Evolutionary conservation across 495 filamentous ascomycete species (phyloP), one percentile per base, ranked within the genome.

Genomic region (Penicillium bialowiezense): DNA sequence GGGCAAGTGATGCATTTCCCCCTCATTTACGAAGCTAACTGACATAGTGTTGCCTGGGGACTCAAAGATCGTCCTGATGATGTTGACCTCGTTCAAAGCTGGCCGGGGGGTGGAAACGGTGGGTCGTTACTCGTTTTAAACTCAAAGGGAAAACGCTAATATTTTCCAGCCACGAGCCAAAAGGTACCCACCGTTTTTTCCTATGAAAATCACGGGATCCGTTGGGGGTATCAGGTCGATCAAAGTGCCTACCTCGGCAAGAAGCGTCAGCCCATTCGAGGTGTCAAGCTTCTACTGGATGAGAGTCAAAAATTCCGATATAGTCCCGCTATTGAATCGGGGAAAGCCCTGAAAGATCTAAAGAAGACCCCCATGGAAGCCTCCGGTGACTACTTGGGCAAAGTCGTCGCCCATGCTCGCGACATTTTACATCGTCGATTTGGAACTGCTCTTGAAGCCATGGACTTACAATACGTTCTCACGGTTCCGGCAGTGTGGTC

Each of bases 401-500:
- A 58, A 3, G 58, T 85, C 1, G 59, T 74, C 3, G 44, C 59
- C 2, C 71, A 81, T 52, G 38, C 44, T 1, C 48, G 54, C 15
- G 10, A 34, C 1, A 29, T 61, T 17, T 34, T 70, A 32, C 38
- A 60, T 12, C 48, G 63, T 21, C 68, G 75, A 36, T 60, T 74
- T 15, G 69, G 65, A 0, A 41, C 31, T 12, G 38, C 48, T 1
- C 2, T 48, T 13, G 14, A 48, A 2, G 41, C 33, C 1, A 57
- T 64, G 34, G 26, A 54, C 4, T 23, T 73, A 9, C 54, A 66
- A 5, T 78, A 72, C 43, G 49, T 74, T 12, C 39, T 84, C 3
- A 82, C 79, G 0, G 76, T 83, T 3, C 78, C 80, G 0, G 79
- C 77, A 0, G 70, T 81, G 0, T 83, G 77, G 79, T 73, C 71